A percentile compares a stretch with the other conserved stretches of the same genome.
phyloP scores from a whole-genome alignment of 2,329 filamentous ascomycete species.

The Scedosporium minutisporum region DNA sequence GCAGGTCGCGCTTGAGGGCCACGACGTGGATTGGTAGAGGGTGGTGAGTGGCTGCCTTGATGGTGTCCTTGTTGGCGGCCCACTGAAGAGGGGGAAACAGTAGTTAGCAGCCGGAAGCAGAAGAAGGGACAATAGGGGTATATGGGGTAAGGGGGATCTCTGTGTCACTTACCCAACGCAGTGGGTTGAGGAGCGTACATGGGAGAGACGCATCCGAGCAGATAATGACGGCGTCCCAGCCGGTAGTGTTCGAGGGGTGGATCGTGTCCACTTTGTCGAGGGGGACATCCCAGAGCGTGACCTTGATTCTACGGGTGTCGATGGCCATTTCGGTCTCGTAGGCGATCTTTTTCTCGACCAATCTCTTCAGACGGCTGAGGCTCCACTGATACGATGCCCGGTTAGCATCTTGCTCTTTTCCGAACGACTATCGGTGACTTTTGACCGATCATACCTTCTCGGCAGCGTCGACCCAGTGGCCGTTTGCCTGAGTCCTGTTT shows the following conservation, averaged over 20 bases:
- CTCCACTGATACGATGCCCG: not conserved
- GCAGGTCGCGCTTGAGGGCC: not conserved
- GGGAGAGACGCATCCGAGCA: not conserved
- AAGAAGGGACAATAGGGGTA: not conserved
- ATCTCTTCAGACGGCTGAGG: not conserved
- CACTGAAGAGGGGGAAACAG: not conserved
- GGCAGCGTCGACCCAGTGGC: not conserved
- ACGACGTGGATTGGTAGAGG: not conserved
- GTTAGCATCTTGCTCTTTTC: not conserved
- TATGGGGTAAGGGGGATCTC: no score
- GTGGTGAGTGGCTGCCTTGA: not conserved
- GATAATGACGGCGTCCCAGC: conserved; percentile 3
- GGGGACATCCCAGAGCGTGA: not conserved
- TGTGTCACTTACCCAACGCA: not conserved
- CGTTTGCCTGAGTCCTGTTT: not conserved
- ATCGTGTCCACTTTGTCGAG: not conserved
- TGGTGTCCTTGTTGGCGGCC: not conserved
- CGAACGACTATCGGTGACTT: not conserved
- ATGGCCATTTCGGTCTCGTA: not conserved
- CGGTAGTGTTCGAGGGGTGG: not conserved
- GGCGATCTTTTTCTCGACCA: not conserved
- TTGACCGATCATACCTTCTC: not conserved
- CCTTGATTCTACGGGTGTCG: not conserved
- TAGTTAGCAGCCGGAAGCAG: not conserved
- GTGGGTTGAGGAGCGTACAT: not conserved